A percentile compares a stretch with the other conserved stretches of the same genome.
phyloP scores from a whole-genome alignment of 2,329 filamentous ascomycete genomes.

The Claviceps fusiformis region DNA sequence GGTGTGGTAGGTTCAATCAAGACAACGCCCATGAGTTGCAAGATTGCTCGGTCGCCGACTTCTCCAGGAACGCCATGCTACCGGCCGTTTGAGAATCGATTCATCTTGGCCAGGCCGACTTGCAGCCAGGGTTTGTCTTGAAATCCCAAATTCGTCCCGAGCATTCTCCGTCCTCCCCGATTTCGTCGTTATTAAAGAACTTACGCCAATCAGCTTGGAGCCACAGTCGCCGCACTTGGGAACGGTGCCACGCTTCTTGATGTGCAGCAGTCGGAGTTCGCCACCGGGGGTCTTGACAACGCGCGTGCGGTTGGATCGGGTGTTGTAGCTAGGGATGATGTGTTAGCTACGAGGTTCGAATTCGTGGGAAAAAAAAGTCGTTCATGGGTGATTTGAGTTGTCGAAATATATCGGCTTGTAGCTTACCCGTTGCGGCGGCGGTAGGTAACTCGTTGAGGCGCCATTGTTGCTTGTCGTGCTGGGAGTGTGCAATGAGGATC shows the following conservation, averaged over 20 bases:
- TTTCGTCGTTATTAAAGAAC: slow-evolving; percentile 29
- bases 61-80: neutral
- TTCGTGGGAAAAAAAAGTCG: neutral
- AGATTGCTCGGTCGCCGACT: neutral
- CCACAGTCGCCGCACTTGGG: slow-evolving; percentile 99
- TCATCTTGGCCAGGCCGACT: neutral
- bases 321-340: slow-evolving; percentile 67
- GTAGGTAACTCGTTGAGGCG: slow-evolving; percentile 49
- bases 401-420: neutral
- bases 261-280: slow-evolving; percentile 90
- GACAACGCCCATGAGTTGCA: neutral
- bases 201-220: slow-evolving; percentile 93
- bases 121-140: neutral
- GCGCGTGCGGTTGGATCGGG: slow-evolving; percentile 90
- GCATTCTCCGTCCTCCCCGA: neutral
- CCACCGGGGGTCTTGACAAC: slow-evolving; percentile 94
- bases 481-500: slow-evolving; percentile 22
- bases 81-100: neutral
- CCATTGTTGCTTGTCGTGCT: slow-evolving; percentile 40
- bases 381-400: neutral
- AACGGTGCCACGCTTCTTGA: slow-evolving; percentile 98
- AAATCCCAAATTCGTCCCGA: neutral
- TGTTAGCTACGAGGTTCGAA: neutral
- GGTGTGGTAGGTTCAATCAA: neutral
- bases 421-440: slow-evolving; percentile 72